Base-by-base conservation (phyloP, 2,329 filamentous ascomycete species). In the Scorias spongiosa region DNA sequence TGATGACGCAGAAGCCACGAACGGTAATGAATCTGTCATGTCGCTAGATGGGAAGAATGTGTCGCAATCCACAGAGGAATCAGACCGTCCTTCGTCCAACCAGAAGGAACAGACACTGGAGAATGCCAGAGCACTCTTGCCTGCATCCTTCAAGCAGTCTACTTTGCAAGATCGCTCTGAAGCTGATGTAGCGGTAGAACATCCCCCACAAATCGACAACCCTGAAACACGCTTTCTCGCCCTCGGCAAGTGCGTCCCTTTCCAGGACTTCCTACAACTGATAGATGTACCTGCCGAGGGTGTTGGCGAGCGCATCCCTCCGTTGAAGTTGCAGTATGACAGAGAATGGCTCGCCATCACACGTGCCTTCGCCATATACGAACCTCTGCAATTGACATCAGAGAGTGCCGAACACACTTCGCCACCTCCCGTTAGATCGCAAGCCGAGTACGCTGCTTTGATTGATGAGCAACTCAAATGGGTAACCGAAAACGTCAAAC, bases 311-410 rank as follows among this genome's bases (percentile, higher is more conserved):
- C 50, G 56, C 15, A 12, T 11, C 11, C 49, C 44, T 4, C 77
- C 78, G 1, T 74, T 77, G 51, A 68, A 66, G 10, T 70, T 95
- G 1, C 68, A 78, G 40, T 96, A 98, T 59, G 91, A 98, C 61
- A 77, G 80, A 10, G 91, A 98, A 65, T 98, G 89, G 89, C 78
- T 98, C 7, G 83, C 91, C 37, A 95, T 98, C 50, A 88, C 81
- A 10, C 82, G 89, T 37, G 81, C 79, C 7, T 93, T 96, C 57
- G 76, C 83, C 36, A 54, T 68, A 2, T 70, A 76, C 36, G 55
- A 68, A 38, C 55, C 62, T 28, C 69, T 91, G 2, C 63, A 66
- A 1, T 66, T 89, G 32, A 83, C 84, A 46, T 69, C 81, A 49
- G 69, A 68, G 5, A 9, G 15, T 15, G 9, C 12, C 32, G 12